Conservation (phyloP, 768 basidiomycete species). For the Tylopilus plumbeoviolaceoides region DNA sequence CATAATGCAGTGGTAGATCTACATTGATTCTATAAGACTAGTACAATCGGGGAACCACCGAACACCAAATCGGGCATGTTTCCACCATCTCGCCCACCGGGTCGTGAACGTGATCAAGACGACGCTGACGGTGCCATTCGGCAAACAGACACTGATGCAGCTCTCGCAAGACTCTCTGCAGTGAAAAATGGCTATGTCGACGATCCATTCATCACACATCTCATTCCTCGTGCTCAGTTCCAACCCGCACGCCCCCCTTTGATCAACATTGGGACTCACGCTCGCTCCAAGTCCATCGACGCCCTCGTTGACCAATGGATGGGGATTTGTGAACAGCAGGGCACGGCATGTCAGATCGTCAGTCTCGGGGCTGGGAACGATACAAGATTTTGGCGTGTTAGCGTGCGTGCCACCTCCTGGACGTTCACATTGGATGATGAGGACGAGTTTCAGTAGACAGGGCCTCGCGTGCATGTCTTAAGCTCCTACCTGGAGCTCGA, state of each 20-base stretch:
- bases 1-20: no score
- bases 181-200: conserved; percentile 71
- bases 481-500: conserved; percentile 83
- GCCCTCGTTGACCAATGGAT: conserved; percentile 67
- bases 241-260: conserved; percentile 68
- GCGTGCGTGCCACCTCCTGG: conserved; percentile 45
- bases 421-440: neutral
- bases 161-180: conserved; percentile 83
- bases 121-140: conserved; percentile 62
- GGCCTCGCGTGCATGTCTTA: conserved; percentile 46
- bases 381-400: conserved; percentile 89
- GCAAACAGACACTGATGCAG: conserved; percentile 79
- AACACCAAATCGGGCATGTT: conserved; percentile 3
- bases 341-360: conserved; percentile 75
- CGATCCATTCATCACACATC: conserved; percentile 25
- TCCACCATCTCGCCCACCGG: conserved; percentile 11
- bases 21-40: no score
- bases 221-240: conserved; percentile 67
- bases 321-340: conserved; percentile 37
- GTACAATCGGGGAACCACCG: no score
- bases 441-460: conserved; percentile 43
- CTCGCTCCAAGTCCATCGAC: conserved; percentile 80
- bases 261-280: conserved; percentile 93
- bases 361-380: conserved; percentile 73
- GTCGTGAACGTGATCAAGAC: conserved; percentile 25